These are phyloP conservation scores for Linnemannia elongata DNA, from an alignment of 192 early-diverging fungal genomes.

Conservation along the genomic window DNA sequence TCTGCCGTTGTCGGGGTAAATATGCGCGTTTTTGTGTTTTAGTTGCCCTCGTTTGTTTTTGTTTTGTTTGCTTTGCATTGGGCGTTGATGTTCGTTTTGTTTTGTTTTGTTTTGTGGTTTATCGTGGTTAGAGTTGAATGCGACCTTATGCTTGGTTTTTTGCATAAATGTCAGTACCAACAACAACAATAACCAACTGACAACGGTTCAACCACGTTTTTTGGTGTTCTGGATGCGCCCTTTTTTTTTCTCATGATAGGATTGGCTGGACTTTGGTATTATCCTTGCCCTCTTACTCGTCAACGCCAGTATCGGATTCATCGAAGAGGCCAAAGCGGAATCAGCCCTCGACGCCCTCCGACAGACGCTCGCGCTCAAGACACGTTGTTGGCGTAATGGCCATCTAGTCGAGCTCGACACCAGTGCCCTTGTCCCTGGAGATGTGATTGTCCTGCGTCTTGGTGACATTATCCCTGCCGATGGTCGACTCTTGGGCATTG, in stretches of 20 bases:
- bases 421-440: constrained; percentile 87
- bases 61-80: neutral
- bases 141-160: neutral
- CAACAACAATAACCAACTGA: neutral
- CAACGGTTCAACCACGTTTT: neutral
- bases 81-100: neutral
- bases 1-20: constrained; percentile 73
- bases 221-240: neutral
- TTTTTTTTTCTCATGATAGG: constrained; percentile 4
- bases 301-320: constrained; percentile 93
- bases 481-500: constrained; percentile 81
- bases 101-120: neutral
- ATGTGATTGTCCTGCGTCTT: constrained; percentile 90
- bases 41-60: neutral
- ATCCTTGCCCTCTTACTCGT: constrained; percentile 82
- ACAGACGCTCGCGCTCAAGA: constrained; percentile 92
- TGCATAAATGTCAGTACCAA: neutral
- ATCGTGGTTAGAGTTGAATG: neutral
- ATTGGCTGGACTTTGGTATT: constrained; percentile 82
- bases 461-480: constrained; percentile 98
- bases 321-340: constrained; percentile 94
- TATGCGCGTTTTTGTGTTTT: neutral
- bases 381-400: constrained; percentile 84
- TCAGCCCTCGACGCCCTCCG: constrained; percentile 93
- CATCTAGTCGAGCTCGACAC: constrained; percentile 80